Conservation (phyloP, 768 basidiomycete species). For the Kwoniella pini region DNA sequence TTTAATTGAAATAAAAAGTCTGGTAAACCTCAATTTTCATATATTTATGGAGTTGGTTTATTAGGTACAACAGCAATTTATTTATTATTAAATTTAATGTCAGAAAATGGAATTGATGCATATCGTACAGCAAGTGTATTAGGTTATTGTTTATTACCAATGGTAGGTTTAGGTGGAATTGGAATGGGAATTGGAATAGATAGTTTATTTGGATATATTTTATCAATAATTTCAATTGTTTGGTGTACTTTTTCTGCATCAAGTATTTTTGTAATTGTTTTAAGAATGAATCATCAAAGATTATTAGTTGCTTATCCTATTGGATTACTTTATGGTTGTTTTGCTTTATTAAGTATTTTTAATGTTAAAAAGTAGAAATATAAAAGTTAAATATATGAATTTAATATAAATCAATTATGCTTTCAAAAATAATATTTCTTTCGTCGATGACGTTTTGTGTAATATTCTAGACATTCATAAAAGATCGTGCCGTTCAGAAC, state of each 20-base stretch:
- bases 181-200: constrained; percentile 85
- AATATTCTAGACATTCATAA: too few species aligned
- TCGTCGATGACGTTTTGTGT: too few species aligned
- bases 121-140: constrained; percentile 88
- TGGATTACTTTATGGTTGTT: constrained; percentile 89
- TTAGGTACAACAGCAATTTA: constrained; percentile 90
- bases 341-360: constrained; percentile 89
- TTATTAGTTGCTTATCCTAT: constrained; percentile 96
- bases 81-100: constrained; percentile 94
- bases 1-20: too few species aligned
- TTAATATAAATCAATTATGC: too few species aligned
- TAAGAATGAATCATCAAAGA: constrained; percentile 93
- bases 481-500: too few species aligned
- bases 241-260: constrained; percentile 99
- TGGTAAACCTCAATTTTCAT: constrained; percentile 96
- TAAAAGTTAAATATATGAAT: not conserved
- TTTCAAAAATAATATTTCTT: too few species aligned
- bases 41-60: constrained; percentile 97
- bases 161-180: constrained; percentile 89
- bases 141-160: constrained; percentile 93
- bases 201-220: constrained; percentile 77
- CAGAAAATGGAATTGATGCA: constrained; percentile 88
- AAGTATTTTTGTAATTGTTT: constrained; percentile 89
- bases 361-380: constrained; percentile 57
- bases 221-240: constrained; percentile 76